Base-by-base conservation (phyloP, 192 early-diverging fungal genomes). In the Phycomyces blakesleeanus region DNA sequence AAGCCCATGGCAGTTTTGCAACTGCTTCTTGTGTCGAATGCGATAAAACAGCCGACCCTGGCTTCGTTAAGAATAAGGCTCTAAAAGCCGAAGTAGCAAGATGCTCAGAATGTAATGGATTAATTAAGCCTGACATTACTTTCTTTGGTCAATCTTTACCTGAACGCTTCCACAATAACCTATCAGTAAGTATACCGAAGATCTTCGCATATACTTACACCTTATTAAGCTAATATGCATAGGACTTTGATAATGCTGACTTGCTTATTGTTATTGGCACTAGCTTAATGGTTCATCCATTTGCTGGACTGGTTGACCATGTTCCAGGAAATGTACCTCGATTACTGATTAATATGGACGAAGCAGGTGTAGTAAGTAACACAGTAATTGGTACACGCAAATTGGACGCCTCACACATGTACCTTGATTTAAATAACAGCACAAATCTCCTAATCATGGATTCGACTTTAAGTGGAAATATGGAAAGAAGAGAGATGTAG, bases 121-220 rank as follows among this genome's bases (percentile, higher is more conserved):
- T 90, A 18, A 85, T 98, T 67, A 98, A 98, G 66, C 95, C 94
- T 9, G 87, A 95, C 62, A 98, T 99, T 61, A 94, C 93, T 0
- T 99, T 99, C 66, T 99, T 99, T 77, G 94, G 95, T 18, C 92
- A 99, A 72, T 67, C 74, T 18, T 75, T 99, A 52, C 97, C 97
- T 9, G 63, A 75, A 15, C 84, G 87, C 21, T 97, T 97, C 57
- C 83, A 84, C 63, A 55, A 77, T 18, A 66, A 76, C 12, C n/a
- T 83, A 3, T 59, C 61, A 10, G 78, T 78, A 81, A 63, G 60
- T 67, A 16, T 60, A 5, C 22, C 0, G 24, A n/a, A n/a, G n/a
- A n/a, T n/a, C n/a, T n/a, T n/a, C n/a, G n/a, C n/a, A n/a, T 20
- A 49, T 34, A 7, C 7, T 34, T 34, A 34, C 29, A 7, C 29